Evolutionary conservation across 495 filamentous ascomycete genomes (phyloP).

Genomic region (Podospora comata): DNA sequence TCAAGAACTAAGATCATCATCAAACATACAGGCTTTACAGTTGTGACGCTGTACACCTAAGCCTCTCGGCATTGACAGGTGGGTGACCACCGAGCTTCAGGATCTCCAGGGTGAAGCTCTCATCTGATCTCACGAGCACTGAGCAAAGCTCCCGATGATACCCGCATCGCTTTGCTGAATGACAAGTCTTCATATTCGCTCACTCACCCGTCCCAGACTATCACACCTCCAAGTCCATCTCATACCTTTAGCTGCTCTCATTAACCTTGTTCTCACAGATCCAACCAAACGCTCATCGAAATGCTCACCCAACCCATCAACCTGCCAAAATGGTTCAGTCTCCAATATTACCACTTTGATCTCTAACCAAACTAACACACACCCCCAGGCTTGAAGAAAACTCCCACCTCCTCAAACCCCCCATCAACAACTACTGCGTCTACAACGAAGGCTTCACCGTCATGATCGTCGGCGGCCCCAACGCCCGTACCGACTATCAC

Average conservation of each 20-base stretch:
- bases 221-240: neutral
- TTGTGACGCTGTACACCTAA: too few relatives aligned
- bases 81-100: neutral
- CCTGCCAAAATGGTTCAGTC: constrained; percentile 76
- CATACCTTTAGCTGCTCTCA: neutral
- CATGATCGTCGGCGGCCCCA: constrained; percentile 95
- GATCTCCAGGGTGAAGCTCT: neutral
- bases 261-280: neutral
- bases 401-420: constrained; percentile 87
- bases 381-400: constrained; percentile 80
- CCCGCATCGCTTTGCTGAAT: neutral
- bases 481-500: constrained; percentile 96
- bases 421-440: constrained; percentile 96
- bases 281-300: constrained; percentile 6
- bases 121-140: neutral
- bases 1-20: neutral
- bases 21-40: too few relatives aligned
- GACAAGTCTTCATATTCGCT: neutral
- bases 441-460: constrained; percentile 78
- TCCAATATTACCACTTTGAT: neutral
- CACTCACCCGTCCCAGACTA: neutral
- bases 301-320: constrained; percentile 62
- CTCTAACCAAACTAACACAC: constrained; percentile 19
- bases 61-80: neutral
- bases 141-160: neutral